Base-by-base conservation (phyloP, 257 asterid species). In the Petunia secreta region DNA sequence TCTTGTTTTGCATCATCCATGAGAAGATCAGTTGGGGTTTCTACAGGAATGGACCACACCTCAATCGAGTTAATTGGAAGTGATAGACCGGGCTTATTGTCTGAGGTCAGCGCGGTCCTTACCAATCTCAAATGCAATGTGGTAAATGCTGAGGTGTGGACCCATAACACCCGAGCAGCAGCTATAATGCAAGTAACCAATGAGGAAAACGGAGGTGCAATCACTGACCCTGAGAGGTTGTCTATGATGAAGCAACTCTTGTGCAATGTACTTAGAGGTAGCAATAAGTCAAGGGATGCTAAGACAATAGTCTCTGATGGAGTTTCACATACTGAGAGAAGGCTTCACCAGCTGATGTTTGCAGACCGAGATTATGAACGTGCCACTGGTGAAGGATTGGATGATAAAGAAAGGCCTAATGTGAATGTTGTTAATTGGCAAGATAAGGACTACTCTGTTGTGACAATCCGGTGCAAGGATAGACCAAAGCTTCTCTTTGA, bases 281-380 rank as follows among this genome's bases (percentile, higher is more conserved):
- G 95, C 81, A 93, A 88, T 85, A 86, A 82, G 58, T 81, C 84
- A 0, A 83, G 94, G 81, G 93, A 91, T 14, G 97, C 95, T 0
- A 93, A 91, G 87, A 93, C 97, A 0, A 83, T 80, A 2, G 95
- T 93, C 36, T 87, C 97, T 2, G 85, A 75, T 8, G 92, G 89
- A 57, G 86, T 79, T 41, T 87, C 97, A 5, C 95, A 93, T 74
- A 89, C 87, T 0, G 97, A 90, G 74, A 83, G 97, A 75, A 86
- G 97, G 87, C 97, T 93, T 63, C 97, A 93, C 68, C 97, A 88
- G 80, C 85, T 93, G 91, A 90, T 93, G 97, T 93, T 83, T 41
- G 96, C 91, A 36, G 93, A 90, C 81, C 88, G 93, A 37, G 97
- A 90, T 50, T 91, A 87, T 13, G 97, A 91, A 62, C 86, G 82